Percentiles rank a stretch among this genome's conserved stretches.
phyloP scores from a whole-genome alignment of 2,329 filamentous ascomycete species.

The Cladobotryum protrusum region DNA sequence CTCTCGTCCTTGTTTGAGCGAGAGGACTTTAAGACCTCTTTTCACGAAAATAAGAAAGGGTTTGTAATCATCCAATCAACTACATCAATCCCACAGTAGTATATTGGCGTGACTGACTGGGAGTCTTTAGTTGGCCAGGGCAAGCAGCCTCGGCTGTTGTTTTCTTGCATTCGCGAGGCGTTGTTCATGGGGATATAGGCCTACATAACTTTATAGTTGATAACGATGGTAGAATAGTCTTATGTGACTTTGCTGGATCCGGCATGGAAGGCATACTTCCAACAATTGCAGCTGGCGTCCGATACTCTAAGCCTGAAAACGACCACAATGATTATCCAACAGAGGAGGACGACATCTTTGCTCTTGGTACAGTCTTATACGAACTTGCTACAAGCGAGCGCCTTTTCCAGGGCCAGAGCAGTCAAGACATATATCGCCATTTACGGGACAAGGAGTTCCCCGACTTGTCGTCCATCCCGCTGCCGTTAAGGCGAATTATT shows the following conservation, averaged over 20 bases:
- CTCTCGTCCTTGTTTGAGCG: background rate
- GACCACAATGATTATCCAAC: no score
- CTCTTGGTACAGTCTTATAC: no score
- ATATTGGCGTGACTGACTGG: no score
- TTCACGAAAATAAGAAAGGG: no score
- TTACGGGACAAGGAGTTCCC: background rate
- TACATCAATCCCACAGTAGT: no score
- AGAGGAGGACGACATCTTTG: no score
- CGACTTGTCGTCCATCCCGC: no score
- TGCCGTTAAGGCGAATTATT: background rate
- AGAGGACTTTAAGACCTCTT: no score
- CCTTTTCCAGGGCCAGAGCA: background rate
- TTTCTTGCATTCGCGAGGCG: background rate
- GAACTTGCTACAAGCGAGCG: background rate
- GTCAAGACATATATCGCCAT: background rate
- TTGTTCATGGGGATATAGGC: background rate
- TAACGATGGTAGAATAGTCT: background rate
- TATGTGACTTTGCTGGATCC: background rate
- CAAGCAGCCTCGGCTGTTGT: background rate
- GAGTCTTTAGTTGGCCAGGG: background rate
- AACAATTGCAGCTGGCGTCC: background rate
- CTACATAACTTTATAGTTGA: background rate
- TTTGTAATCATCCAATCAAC: no score
- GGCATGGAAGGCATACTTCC: background rate
- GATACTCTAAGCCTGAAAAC: no score